phyloP scores from a whole-genome alignment of 192 early-diverging fungal genomes.

The Piromyces finnis region DNA sequence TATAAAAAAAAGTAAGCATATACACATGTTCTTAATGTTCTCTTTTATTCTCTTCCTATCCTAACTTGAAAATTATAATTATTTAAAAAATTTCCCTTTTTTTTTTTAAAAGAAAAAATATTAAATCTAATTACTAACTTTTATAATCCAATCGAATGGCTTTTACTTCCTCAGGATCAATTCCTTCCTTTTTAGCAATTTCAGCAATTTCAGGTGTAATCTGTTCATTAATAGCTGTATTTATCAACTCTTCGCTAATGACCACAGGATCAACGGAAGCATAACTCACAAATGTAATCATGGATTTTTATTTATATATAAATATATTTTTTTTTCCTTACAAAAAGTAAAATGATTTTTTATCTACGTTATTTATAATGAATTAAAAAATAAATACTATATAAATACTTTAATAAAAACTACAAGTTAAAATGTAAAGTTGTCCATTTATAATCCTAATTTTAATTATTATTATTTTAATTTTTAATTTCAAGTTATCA shows the following conservation, averaged over 20 bases:
- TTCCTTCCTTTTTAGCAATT: conserved; percentile 33
- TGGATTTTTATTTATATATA: neutral
- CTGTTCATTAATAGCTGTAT: conserved; percentile 39
- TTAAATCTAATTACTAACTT: conserved; percentile 8
- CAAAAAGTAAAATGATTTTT: too few relatives aligned
- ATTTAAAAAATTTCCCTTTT: neutral
- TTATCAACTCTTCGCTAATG: conserved; percentile 38
- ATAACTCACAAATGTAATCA: conserved; percentile 12
- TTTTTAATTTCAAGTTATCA: too few relatives aligned
- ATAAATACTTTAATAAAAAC: too few relatives aligned
- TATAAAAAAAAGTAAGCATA: too few relatives aligned
- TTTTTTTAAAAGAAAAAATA: neutral
- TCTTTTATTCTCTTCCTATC: too few relatives aligned
- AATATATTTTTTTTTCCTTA: too few relatives aligned
- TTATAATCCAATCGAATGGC: conserved; percentile 39
- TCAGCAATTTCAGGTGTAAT: conserved; percentile 31
- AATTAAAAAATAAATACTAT: too few relatives aligned
- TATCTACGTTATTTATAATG: too few relatives aligned
- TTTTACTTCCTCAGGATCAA: conserved; percentile 25
- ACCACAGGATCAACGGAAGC: conserved; percentile 39
- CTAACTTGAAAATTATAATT: neutral
- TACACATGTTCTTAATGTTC: too few relatives aligned
- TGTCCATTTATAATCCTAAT: too few relatives aligned
- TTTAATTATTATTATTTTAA: too few relatives aligned
- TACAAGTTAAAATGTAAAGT: too few relatives aligned